phyloP scores from a whole-genome alignment of 2,329 filamentous ascomycete species.

The Neofusicoccum kwambonambiense region DNA sequence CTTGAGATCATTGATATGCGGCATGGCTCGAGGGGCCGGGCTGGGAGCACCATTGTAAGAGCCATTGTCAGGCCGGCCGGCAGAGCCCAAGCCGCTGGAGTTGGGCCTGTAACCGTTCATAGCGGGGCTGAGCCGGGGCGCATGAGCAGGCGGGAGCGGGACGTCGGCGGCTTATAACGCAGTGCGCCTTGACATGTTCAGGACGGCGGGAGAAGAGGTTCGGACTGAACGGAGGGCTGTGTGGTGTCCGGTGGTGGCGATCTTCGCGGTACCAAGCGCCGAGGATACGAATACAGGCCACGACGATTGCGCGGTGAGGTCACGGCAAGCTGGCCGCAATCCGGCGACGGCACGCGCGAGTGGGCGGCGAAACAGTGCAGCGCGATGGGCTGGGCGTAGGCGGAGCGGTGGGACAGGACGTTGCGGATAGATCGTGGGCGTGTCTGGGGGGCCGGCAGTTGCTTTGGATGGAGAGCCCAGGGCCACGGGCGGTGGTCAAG shows the following conservation, averaged over 20 bases:
- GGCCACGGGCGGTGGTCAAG: slow-evolving; percentile 2
- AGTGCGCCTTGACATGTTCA: slow-evolving; percentile 7
- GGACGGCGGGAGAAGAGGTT: background rate
- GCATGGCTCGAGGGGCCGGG: slow-evolving; percentile 26
- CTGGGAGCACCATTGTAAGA: slow-evolving; percentile 24
- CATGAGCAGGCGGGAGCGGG: slow-evolving; percentile 9
- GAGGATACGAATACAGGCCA: slow-evolving; percentile 15
- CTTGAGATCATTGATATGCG: slow-evolving; percentile 46
- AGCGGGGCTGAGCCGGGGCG: slow-evolving; percentile 4
- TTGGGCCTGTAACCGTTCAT: slow-evolving; percentile 24
- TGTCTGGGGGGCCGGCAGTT: slow-evolving; percentile 8
- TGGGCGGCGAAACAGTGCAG: background rate
- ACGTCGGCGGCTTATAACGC: background rate
- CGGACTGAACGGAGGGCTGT: background rate
- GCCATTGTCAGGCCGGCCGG: slow-evolving; percentile 28
- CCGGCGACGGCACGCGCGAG: background rate
- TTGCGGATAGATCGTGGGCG: background rate
- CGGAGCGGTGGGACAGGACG: background rate
- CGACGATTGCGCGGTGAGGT: slow-evolving; percentile 7
- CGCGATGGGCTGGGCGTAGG: background rate
- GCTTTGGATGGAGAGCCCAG: background rate
- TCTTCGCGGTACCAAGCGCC: background rate
- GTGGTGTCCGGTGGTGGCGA: slow-evolving; percentile 6
- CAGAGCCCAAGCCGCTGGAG: slow-evolving; percentile 25
- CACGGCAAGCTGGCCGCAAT: background rate